Evolutionary conservation across 1,284 basidiomycete species (phyloP), one percentile per base, ranked within the genome.

Genomic region (Phellopilus nigrolimitatus): DNA sequence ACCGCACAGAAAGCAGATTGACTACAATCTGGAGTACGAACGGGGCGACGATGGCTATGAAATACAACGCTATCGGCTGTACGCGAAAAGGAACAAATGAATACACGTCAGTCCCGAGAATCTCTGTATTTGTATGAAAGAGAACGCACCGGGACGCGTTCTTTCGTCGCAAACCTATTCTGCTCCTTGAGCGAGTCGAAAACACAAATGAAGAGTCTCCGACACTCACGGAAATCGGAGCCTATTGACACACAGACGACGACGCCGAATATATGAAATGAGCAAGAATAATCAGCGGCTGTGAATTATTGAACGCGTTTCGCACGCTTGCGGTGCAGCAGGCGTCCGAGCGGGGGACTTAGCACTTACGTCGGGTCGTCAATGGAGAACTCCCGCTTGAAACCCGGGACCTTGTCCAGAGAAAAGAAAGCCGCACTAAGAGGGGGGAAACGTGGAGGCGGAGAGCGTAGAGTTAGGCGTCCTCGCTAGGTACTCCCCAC

Each of bases 321-420:
- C n/a, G n/a, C n/a, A n/a, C n/a, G n/a, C n/a, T n/a, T n/a, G n/a
- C n/a, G n/a, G n/a, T n/a, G n/a, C n/a, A n/a, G n/a, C 27, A 7
- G 15, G 34, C 33, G 4, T 28, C 33, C 28, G 30, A 49, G 34
- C 38, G n/a, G n/a, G n/a, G n/a, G n/a, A n/a, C 34, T 27, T 10
- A 17, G 10, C 42, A 70, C 82, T 51, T 61, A 88, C 74, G 88
- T 83, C 9, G 82, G 82, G 66, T 97, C 92, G 33, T 75, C 72
- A 10, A 95, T 70, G 0, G 89, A 92, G 68, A 97, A 97, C 50
- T 82, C 78, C 49, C 95, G 74, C 60, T 87, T 80, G 68, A 88
- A 95, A 3, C 95, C 95, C 41, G 84, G 72, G 2, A 92, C 74
- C 21, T 75, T 71, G 62, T 91, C 78, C 13, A 95, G 68, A 6